Base-by-base conservation (phyloP, 2,329 filamentous ascomycete species). In the Clonostachys rosea region DNA sequence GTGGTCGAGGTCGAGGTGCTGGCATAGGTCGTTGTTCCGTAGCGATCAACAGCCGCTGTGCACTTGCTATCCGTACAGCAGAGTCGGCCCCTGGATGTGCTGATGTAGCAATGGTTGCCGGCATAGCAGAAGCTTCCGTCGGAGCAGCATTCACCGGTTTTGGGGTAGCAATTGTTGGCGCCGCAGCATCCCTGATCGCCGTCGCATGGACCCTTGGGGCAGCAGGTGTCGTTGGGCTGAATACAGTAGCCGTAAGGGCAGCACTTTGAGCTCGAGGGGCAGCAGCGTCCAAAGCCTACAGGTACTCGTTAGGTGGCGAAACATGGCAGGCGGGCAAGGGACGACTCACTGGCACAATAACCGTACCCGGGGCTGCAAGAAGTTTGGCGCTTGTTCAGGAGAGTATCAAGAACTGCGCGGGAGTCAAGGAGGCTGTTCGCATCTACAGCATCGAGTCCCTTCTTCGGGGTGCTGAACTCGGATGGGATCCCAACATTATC, bases 61-160 rank as follows among this genome's bases (percentile, higher is more conserved):
- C 56, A 59, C 7, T 42, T 20, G 5, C 34, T 18, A 50, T 60
- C 44, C 16, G 57, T 58, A 49, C 57, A 60, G 51, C 57, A 60
- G 14, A 52, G 18, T 10, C 48, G 43, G 24, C 24, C 24, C 24
- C 24, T 30, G 18, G 34, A 6, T 4, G 14, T 20, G 13, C 17
- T n/a, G n/a, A 41, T 42, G 37, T 52, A 47, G 50, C 57, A 60
- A 17, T 47, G 14, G 48, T 59, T 60, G 43, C 55, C 57, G 5
- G 48, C 39, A 4, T 49, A 43, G 47, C 56, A 58, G 44, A 51
- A 52, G 10, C 43, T 46, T 44, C 51, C 57, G 47, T 55, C 52
- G 35, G 8, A 18, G 47, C 56, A 60, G 48, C 55, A 58, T 14
- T 51, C 40, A 17, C 44, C 47, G 44, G 52, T 53, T 3, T 8